Percentiles rank a stretch among this genome's conserved stretches.
These are phyloP conservation scores for Salix arbutifolia DNA, from an alignment of 345 rosid species.

Conservation along the genomic window DNA sequence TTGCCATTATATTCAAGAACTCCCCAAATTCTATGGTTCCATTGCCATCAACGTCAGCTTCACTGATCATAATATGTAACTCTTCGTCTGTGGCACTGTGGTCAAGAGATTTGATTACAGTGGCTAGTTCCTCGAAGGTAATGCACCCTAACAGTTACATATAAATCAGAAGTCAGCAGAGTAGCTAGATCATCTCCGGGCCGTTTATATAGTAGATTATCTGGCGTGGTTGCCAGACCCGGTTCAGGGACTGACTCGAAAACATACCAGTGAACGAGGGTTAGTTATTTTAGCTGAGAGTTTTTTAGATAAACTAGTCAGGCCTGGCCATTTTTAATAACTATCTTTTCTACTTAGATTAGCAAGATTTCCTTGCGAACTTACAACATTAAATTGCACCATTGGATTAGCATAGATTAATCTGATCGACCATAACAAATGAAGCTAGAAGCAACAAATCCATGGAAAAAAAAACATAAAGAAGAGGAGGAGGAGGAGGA, in stretches of 20 bases:
- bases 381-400: too few relatives aligned
- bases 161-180: background rate
- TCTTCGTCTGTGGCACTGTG: slow-evolving; percentile 61
- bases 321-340: too few relatives aligned
- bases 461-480: background rate
- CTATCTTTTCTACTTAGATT: too few relatives aligned
- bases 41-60: slow-evolving; percentile 52
- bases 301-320: too few relatives aligned
- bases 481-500: background rate
- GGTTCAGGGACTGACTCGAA: too few relatives aligned
- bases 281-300: too few relatives aligned
- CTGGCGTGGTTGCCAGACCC: too few relatives aligned
- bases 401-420: too few relatives aligned
- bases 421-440: background rate
- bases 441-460: too few relatives aligned
- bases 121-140: slow-evolving; percentile 49
- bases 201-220: too few relatives aligned
- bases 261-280: too few relatives aligned
- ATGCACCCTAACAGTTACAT: slow-evolving; percentile 45
- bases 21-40: slow-evolving; percentile 66
- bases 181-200: background rate
- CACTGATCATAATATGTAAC: slow-evolving; percentile 52
- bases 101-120: slow-evolving; percentile 48
- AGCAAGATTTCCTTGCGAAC: too few relatives aligned
- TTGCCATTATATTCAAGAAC: slow-evolving; percentile 66